A percentile compares a stretch with the other conserved stretches of the same genome.
phyloP scores from a whole-genome alignment of 2,329 filamentous ascomycete species.

The Diplodia corticola region DNA sequence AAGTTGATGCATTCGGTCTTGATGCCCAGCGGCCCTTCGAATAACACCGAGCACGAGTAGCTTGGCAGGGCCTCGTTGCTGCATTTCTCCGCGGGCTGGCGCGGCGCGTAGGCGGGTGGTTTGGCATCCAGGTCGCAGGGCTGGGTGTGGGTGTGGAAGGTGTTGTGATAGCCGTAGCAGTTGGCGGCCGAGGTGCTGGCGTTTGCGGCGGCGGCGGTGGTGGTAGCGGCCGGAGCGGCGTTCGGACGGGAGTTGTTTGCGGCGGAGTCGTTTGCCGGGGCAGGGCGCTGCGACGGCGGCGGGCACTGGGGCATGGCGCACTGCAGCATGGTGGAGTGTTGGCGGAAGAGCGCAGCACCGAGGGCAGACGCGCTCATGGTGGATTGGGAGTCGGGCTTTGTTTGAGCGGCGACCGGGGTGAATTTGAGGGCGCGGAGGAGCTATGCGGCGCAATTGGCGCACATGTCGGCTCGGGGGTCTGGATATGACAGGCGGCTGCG shows the following conservation, averaged over 20 bases:
- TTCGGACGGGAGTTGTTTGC: not conserved
- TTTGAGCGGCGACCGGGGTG: not conserved
- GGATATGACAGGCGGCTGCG: not conserved
- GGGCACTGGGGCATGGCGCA: not conserved
- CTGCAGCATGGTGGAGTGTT: conserved; percentile 16
- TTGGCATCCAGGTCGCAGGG: conserved; percentile 28
- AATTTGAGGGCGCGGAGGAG: not conserved
- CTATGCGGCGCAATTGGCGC: conserved; percentile 1
- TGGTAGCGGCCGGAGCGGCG: conserved; percentile 29
- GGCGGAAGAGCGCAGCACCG: conserved; percentile 19
- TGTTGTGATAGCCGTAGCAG: conserved; percentile 45
- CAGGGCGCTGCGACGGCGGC: not conserved
- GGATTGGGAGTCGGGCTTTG: not conserved
- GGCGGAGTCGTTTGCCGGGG: not conserved
- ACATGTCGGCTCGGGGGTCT: not conserved
- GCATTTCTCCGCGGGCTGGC: conserved; percentile 24
- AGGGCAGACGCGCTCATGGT: conserved; percentile 16
- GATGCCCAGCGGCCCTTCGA: conserved; percentile 45
- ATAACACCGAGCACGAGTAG: conserved; percentile 40
- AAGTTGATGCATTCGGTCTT: conserved; percentile 69
- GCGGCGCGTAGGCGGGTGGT: conserved; percentile 36
- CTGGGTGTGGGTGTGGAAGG: conserved; percentile 42
- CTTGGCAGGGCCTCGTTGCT: conserved; percentile 29
- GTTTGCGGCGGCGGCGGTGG: conserved; percentile 44
- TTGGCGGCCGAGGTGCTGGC: not conserved